These are phyloP conservation scores for Amanita inopinata DNA, from an alignment of 768 basidiomycete species.

Conservation along the genomic window DNA sequence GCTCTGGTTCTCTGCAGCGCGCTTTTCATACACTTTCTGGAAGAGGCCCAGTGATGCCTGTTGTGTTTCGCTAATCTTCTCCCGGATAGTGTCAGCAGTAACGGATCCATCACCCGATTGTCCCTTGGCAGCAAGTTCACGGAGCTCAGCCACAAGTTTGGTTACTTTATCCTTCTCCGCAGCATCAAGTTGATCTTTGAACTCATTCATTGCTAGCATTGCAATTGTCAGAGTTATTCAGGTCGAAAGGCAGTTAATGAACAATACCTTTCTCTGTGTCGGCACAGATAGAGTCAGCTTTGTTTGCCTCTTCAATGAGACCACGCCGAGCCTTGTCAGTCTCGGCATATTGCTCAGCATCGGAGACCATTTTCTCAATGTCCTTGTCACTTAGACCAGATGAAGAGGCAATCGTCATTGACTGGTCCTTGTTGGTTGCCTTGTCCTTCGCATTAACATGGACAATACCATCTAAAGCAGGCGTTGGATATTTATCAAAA, in stretches of 20 bases:
- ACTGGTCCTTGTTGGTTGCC: conserved; percentile 84
- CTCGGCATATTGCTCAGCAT: conserved; percentile 92
- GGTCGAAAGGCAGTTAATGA: not conserved
- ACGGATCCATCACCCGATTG: conserved; percentile 76
- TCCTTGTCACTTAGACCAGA: conserved; percentile 95
- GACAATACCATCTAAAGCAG: conserved; percentile 87
- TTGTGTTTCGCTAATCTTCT: conserved; percentile 90
- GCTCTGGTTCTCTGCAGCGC: conserved; percentile 54
- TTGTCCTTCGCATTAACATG: conserved; percentile 96
- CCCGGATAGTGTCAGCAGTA: conserved; percentile 80
- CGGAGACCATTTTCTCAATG: conserved; percentile 93
- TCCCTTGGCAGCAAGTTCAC: conserved; percentile 84
- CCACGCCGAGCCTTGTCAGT: conserved; percentile 78
- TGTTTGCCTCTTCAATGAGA: conserved; percentile 94
- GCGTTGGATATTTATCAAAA: conserved; percentile 8
- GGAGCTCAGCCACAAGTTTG: conserved; percentile 77
- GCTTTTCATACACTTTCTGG: conserved; percentile 97
- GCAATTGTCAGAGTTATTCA: conserved; percentile 6
- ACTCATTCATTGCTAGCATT: conserved; percentile 79
- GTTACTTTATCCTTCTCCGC: conserved; percentile 91
- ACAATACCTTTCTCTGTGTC: conserved; percentile 90
- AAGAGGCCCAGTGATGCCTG: conserved; percentile 92
- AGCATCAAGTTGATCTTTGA: conserved; percentile 93
- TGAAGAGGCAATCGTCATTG: conserved; percentile 95
- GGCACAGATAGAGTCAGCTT: conserved; percentile 86